Evolutionary conservation across 305 asterid species (phyloP).

Genomic region (Lippia alba): DNA sequence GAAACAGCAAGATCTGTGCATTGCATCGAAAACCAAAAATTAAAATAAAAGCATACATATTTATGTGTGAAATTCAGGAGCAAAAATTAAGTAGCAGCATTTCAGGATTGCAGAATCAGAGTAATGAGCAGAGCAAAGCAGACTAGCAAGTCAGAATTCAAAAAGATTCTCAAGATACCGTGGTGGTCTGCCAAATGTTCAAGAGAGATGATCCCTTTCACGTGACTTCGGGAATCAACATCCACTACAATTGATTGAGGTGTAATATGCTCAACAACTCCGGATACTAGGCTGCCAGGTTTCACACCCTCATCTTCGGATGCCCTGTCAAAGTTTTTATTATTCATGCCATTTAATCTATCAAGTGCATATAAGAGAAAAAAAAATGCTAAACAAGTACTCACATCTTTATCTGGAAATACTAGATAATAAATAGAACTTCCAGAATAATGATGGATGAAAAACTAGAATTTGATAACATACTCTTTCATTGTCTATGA

Average conservation of each 20-base stretch:
- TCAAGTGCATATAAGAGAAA: constrained; percentile 10
- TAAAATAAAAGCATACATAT: constrained; percentile 25
- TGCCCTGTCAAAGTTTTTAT: constrained; percentile 48
- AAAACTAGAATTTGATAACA: constrained; percentile 15
- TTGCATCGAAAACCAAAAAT: constrained; percentile 35
- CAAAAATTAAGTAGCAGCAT: constrained; percentile 17
- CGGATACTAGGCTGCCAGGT: constrained; percentile 83
- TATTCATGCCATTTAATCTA: constrained; percentile 26
- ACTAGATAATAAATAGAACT: not conserved
- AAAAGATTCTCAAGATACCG: constrained; percentile 49
- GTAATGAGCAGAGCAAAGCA: constrained; percentile 21
- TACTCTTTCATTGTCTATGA: not conserved
- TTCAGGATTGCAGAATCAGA: constrained; percentile 16
- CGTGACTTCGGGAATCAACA: constrained; percentile 55
- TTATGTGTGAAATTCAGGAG: constrained; percentile 6
- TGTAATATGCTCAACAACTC: constrained; percentile 75
- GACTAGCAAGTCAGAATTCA: constrained; percentile 11
- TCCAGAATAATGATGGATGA: constrained; percentile 10
- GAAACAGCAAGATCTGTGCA: constrained; percentile 68
- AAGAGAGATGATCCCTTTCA: constrained; percentile 74
- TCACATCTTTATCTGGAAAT: not conserved
- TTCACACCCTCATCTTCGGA: constrained; percentile 55
- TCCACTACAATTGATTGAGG: constrained; percentile 61
- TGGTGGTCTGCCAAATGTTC: constrained; percentile 93
- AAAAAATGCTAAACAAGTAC: constrained; percentile 6